Percentiles rank a stretch among this genome's conserved stretches.
These are phyloP conservation scores for Parietichytrium sp. DNA, from an alignment of 108 stramenopile genomes.

Conservation along the genomic window DNA sequence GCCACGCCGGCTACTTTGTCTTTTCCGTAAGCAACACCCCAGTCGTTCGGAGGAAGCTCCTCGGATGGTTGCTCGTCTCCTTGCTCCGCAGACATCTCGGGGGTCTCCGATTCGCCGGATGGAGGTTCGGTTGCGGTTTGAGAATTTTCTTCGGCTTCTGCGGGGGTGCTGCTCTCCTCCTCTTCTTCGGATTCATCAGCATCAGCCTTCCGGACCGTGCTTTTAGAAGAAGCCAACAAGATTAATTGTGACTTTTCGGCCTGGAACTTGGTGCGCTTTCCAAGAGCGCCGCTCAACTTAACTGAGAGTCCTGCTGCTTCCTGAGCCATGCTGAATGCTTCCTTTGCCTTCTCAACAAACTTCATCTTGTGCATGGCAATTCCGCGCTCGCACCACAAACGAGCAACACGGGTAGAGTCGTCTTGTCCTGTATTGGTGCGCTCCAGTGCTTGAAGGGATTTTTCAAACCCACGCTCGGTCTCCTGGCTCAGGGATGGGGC, in stretches of 20 bases:
- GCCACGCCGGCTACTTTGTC: neutral
- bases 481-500: slow-evolving; percentile 23
- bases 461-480: neutral
- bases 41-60: too few relatives aligned
- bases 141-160: too few relatives aligned
- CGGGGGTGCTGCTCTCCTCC: neutral
- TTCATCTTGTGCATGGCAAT: slow-evolving; percentile 56
- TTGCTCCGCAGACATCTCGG: neutral
- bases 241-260: slow-evolving; percentile 52
- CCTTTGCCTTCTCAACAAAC: neutral
- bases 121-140: neutral
- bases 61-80: neutral
- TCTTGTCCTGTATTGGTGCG: neutral
- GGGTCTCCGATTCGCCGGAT: too few relatives aligned
- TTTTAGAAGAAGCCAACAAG: slow-evolving; percentile 37
- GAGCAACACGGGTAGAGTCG: slow-evolving; percentile 15
- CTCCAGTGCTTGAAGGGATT: neutral
- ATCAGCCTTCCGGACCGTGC: slow-evolving; percentile 41
- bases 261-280: slow-evolving; percentile 67
- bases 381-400: slow-evolving; percentile 63
- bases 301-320: slow-evolving; percentile 44
- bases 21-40: neutral
- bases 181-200: slow-evolving; percentile 35
- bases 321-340: slow-evolving; percentile 20
- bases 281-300: slow-evolving; percentile 53